Base-by-base conservation (phyloP, 495 filamentous ascomycete genomes). In the Hypoxylon fragiforme region DNA sequence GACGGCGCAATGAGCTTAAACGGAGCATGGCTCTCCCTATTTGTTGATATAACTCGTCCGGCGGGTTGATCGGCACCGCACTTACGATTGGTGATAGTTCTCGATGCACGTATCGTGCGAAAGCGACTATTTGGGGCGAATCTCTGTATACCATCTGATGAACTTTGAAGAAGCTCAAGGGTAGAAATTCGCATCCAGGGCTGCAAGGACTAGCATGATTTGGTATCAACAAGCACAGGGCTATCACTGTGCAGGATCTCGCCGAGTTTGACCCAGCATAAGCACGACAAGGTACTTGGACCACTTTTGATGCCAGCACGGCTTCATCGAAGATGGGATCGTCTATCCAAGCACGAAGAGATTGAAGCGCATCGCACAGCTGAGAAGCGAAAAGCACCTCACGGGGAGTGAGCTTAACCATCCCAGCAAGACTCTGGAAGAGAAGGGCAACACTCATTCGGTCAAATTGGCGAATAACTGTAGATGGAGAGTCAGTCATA, bases 371-470 rank as follows among this genome's bases (percentile, higher is more conserved):
- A 14, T 63, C 62, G 1, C 52, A 50, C n/a, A 81, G 50, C 1
- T 70, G 50, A 0, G 54, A 57, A 0, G 72, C 70, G 36, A 79
- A 79, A 0, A 66, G 42, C 14, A 63, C 64, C 35, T 72, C 67
- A 37, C 69, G 70, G 31, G 50, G 54, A 41, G 46, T 66, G n/a
- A 69, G 54, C 26, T 59, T 67, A 9, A 48, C 65, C 50, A 59
- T 53, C 9, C 70, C 69, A 16, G 66, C 52, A 0, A 87, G 75
- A 35, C 71, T 75, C 36, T 78, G 67, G 11, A 80, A 55, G 41
- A 85, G 79, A 11, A 68, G 63, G 7, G 69, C 66, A n/a, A 85
- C 70, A 2, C 80, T 70, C 67, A 81, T 73, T 18, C 82, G 81
- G 18, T 89, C 77, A 66, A 88, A 71, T 12, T 70, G 73, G 4